phyloP scores from a whole-genome alignment of 176 grass and related monocot species.

The Phyllostachys edulis region DNA sequence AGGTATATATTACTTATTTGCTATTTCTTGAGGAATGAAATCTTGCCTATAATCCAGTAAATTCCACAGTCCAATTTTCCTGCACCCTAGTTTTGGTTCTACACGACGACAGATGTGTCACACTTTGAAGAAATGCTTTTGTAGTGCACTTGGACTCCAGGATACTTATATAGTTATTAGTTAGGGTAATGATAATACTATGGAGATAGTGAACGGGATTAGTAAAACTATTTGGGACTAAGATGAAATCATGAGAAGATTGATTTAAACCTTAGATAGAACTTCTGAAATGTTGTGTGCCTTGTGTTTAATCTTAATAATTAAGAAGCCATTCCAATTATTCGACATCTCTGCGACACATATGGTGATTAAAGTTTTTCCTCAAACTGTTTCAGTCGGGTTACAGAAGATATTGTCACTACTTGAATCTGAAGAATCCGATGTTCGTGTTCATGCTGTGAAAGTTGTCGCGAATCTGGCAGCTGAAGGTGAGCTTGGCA shows the following conservation, averaged over 20 bases:
- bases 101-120: background rate
- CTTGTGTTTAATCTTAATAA: background rate
- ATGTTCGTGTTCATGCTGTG: slow-evolving; percentile 97
- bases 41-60: slow-evolving; percentile 5
- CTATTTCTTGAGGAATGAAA: slow-evolving; percentile 21
- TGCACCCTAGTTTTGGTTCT: background rate
- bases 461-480: slow-evolving; percentile 99
- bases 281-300: background rate
- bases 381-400: slow-evolving; percentile 64
- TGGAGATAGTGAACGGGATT: background rate
- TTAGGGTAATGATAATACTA: background rate
- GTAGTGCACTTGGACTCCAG: slow-evolving; percentile 4
- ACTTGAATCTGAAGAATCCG: slow-evolving; percentile 94
- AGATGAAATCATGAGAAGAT: slow-evolving; percentile 13
- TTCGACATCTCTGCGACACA: background rate
- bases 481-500: slow-evolving; percentile 74
- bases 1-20: slow-evolving; percentile 56
- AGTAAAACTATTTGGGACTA: background rate
- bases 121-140: slow-evolving; percentile 14
- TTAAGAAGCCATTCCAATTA: background rate
- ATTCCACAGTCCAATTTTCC: background rate
- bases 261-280: background rate
- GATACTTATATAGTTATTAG: slow-evolving; percentile 26
- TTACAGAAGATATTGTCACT: slow-evolving; percentile 97
- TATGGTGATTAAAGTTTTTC: slow-evolving; percentile 28